Base-by-base conservation (phyloP, 768 basidiomycete genomes). In the Melanogaster broomeanus region DNA sequence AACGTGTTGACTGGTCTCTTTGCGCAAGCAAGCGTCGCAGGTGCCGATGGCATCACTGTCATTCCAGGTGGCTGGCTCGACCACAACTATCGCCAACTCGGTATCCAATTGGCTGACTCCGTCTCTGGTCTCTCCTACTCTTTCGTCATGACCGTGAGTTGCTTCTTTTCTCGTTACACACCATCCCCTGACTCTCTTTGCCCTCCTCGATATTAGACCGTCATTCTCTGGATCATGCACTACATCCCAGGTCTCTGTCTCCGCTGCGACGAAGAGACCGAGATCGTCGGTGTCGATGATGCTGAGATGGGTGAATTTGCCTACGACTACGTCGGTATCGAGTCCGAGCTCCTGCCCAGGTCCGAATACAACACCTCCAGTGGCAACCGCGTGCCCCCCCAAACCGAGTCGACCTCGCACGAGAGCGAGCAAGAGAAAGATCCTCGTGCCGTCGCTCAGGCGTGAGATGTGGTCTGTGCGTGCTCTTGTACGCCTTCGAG, bases 1-100 rank as follows among this genome's bases (percentile, higher is more conserved):
- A 93, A 92, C 67, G 66, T 95, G 54, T 77, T 94, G 58, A 96
- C 94, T 3, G 94, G 80, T 21, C 75, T 96, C 28, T 98, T 97
- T 62, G 93, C 94, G 0, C 90, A 96, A 66, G 60, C 82, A 6
- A 81, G 80, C 49, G 78, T 97, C 30, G 90, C 93, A 21, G 79
- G 74, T 43, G 89, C 87, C 59, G 95, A 98, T 68, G 94, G 91
- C 3, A 57, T 75, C 52, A 77, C 83, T 2, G 24, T 19, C 0
- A 88, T 88, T 56, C 67, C 76, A 44, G 95, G 94, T 27, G 95
- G 95, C 31, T 98, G 93, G 93, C 72, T 97, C 51, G 84, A 92
- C 68, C 82, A 85, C 62, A 77, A 90, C 68, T 90, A 78, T 57
- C 76, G 84, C 43, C 95, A 97, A 66, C 82, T 97, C 40, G 93